Evolutionary conservation across 2,329 filamentous ascomycete genomes (phyloP), one percentile per base, ranked within the genome.

Genomic region (Sarocladium oryzae): DNA sequence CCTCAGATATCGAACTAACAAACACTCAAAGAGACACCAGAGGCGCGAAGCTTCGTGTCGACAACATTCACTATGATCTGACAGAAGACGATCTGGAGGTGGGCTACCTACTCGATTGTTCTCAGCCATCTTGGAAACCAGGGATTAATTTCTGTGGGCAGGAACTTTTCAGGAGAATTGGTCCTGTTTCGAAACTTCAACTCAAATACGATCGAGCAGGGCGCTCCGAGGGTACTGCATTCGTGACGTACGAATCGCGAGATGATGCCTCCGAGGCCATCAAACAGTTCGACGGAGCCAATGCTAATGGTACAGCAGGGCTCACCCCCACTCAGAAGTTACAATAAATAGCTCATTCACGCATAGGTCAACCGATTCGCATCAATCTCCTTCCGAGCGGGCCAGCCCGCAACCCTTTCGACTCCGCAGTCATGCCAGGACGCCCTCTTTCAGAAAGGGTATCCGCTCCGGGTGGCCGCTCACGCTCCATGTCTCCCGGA

Each of bases 31-130:
- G 81, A 61, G 75, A 79, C 32, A 63, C 71, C 26, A 70, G 71
- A 52, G 83, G 84, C 58, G 76, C 84, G 41, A 92, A 89, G 69
- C 69, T 96, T 57, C 85, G 85, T 57, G 85, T 96, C 55, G 89
- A 95, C 55, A 96, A 96, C 65, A 73, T 96, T 53, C 91, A 96
- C 67, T 96, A 95, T 67, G 91, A 96, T 54, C 77, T 96, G 56
- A 91, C 86, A 11, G 83, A 92, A 66, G 84, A 85, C 33, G 91
- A 96, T 63, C 77, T 96, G 51, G 79, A 87, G 61, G 89, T 95
- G 71, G n/a, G n/a, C n/a, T n/a, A n/a, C n/a, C n/a, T n/a, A n/a
- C n/a, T n/a, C 52, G 69, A 11, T 45, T 45, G 4, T 28, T n/a
- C 11, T n/a, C 21, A 10, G 26, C 18, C 20, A 21, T 40, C 9